Evolutionary conservation across 495 filamentous ascomycete genomes (phyloP).

Genomic region (Pyrenopolyporus hunteri): DNA sequence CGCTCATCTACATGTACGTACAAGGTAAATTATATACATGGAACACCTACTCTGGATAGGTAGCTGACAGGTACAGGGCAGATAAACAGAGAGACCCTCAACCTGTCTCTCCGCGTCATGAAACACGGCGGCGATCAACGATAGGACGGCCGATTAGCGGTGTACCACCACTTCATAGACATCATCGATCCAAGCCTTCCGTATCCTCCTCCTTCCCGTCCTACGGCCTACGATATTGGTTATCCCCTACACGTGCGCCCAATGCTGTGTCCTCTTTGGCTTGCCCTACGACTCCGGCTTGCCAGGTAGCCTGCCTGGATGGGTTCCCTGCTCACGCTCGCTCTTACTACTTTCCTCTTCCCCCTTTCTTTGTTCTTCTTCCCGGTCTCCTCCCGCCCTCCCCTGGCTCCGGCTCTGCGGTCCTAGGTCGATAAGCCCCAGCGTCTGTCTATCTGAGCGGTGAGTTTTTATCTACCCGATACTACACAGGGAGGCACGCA

Average conservation of each 20-base stretch:
- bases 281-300: too few species aligned
- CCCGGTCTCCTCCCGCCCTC: too few species aligned
- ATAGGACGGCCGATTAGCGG: constrained; percentile 28
- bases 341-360: neutral
- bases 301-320: neutral
- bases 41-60: too few species aligned
- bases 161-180: constrained; percentile 10
- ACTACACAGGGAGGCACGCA: neutral
- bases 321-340: neutral
- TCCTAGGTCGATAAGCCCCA: neutral
- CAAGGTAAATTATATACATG: neutral
- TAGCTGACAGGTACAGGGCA: too few species aligned
- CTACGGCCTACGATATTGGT: constrained; percentile 9
- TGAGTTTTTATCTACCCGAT: too few species aligned
- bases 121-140: constrained; percentile 18
- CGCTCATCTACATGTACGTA: neutral
- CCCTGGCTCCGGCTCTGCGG: too few species aligned
- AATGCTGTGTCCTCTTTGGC: constrained; percentile 16
- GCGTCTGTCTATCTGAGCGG: too few species aligned
- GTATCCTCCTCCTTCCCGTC: neutral
- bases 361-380: neutral
- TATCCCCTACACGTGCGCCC: constrained; percentile 14
- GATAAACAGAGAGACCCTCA: too few species aligned
- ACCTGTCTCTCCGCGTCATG: neutral
- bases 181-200: neutral